Conservation (phyloP, 352 stramenopile genomes). For the Phytophthora hybrid region DNA sequence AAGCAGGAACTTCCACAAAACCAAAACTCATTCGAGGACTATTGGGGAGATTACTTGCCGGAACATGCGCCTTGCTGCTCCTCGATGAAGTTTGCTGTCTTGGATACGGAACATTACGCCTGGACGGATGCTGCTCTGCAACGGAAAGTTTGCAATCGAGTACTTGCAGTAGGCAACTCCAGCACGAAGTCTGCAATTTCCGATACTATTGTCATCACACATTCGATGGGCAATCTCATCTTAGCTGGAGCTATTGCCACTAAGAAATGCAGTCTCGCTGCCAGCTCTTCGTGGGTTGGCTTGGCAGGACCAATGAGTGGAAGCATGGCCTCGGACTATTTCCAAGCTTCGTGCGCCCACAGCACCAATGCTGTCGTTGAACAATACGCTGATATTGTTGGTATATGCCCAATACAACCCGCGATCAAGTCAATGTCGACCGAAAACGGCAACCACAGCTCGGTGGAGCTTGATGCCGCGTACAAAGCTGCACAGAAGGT, state of each 20-base stretch:
- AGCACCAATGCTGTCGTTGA: conserved; percentile 3
- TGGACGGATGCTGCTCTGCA: conserved; percentile 7
- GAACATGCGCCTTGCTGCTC: conserved; percentile 16
- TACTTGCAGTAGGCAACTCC: neutral
- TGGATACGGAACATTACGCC: conserved; percentile 15
- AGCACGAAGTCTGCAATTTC: conserved; percentile 2
- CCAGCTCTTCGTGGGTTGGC: conserved; percentile 33
- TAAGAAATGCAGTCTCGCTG: conserved; percentile 17
- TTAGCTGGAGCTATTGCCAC: conserved; percentile 27
- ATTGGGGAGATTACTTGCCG: neutral
- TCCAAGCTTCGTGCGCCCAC: conserved; percentile 6
- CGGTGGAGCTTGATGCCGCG: conserved; percentile 9
- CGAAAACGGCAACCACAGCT: conserved; percentile 24
- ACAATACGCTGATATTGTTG: conserved; percentile 3
- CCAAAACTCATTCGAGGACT: conserved; percentile 17
- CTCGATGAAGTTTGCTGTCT: conserved; percentile 15
- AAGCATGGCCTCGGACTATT: conserved; percentile 25
- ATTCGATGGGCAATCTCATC: conserved; percentile 24
- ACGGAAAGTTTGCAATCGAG: conserved; percentile 15
- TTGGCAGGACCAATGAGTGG: conserved; percentile 26
- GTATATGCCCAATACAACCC: conserved; percentile 7
- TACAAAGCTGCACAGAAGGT: conserved; percentile 28
- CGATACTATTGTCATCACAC: conserved; percentile 26
- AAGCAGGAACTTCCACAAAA: conserved; percentile 14
- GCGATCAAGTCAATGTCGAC: conserved; percentile 27